Conservation (phyloP, 169 alveolate species). For the Plasmodium gaboni region DNA sequence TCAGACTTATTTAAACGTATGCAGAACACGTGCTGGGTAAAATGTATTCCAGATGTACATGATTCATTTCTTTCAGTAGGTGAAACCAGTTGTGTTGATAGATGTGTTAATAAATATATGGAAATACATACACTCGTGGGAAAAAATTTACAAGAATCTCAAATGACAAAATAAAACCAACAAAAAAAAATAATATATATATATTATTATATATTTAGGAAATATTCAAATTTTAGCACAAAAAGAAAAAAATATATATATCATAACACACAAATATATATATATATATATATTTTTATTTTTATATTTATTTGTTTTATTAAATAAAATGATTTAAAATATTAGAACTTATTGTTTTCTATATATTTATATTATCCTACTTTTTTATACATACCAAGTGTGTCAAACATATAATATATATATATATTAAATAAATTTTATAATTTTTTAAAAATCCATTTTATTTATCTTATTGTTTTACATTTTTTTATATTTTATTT, state of each 20-base stretch:
- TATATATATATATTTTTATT: not conserved
- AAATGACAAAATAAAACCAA: constrained; percentile 21
- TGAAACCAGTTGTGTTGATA: constrained; percentile 87
- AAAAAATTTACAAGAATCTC: constrained; percentile 67
- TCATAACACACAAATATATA: not conserved
- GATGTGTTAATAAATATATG: constrained; percentile 85
- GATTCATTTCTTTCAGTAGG: constrained; percentile 83
- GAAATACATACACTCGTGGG: constrained; percentile 75
- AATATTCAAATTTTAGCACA: no score
- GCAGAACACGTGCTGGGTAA: constrained; percentile 86
- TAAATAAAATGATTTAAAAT: no score
- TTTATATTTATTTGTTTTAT: not conserved
- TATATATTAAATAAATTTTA: no score
- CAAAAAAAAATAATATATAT: not conserved
- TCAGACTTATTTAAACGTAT: constrained; percentile 86
- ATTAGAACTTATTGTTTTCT: no score
- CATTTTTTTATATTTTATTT: no score
- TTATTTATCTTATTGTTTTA: no score
- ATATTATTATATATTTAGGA: not conserved
- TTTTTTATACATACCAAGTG: no score
- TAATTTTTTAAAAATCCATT: no score
- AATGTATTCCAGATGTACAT: constrained; percentile 83
- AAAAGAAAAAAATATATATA: not conserved
- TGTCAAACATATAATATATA: no score
- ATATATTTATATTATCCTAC: no score